phyloP scores from a whole-genome alignment of 768 basidiomycete species.

The Leucogyrophana mollusca region DNA sequence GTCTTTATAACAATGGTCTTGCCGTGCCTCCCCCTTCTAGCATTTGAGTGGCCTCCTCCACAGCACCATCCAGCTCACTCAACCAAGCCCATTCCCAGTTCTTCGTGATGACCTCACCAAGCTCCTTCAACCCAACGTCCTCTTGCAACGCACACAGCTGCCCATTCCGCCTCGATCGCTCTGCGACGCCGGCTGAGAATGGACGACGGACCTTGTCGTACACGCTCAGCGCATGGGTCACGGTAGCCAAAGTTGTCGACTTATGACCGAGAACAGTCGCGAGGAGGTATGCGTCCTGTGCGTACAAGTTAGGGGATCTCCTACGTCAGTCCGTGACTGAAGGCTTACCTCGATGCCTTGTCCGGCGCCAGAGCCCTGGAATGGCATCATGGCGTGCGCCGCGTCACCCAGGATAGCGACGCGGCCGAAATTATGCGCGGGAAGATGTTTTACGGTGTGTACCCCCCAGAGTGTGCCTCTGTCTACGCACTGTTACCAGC shows the following conservation, averaged over 20 bases:
- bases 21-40: constrained; percentile 4
- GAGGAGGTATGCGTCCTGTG: constrained; percentile 36
- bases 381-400: constrained; percentile 41
- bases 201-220: constrained; percentile 54
- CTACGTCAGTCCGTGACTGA: background rate
- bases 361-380: constrained; percentile 44
- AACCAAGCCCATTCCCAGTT: constrained; percentile 58
- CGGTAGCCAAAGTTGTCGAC: constrained; percentile 29
- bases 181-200: constrained; percentile 34
- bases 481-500: constrained; percentile 46
- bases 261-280: constrained; percentile 43
- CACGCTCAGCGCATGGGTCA: constrained; percentile 41
- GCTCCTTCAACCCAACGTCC: constrained; percentile 31
- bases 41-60: constrained; percentile 16
- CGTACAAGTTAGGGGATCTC: no score
- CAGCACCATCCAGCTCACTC: constrained; percentile 16
- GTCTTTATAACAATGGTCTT: no score
- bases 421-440: constrained; percentile 48
- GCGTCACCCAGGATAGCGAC: constrained; percentile 49
- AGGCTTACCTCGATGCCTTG: constrained; percentile 40
- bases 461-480: constrained; percentile 62
- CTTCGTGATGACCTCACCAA: constrained; percentile 42
- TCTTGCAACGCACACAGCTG: constrained; percentile 15
- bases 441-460: constrained; percentile 52
- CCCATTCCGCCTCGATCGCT: constrained; percentile 19